Evolutionary conservation across 805 yeast genomes (phyloP).

Genomic region (Cyberlindnera suaveolens): DNA sequence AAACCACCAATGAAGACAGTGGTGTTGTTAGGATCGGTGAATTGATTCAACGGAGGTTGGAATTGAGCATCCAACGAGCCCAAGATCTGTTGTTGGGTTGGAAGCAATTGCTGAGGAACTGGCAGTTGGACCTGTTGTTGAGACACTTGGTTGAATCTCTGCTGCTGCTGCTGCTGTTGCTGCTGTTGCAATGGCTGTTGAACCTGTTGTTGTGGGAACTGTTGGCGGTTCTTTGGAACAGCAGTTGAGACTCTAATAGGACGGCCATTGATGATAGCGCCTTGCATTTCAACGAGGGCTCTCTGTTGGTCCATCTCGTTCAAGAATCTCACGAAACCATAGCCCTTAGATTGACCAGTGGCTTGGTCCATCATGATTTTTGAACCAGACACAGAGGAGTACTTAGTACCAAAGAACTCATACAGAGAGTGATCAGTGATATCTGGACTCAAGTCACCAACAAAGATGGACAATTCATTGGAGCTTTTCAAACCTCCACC

Average conservation of each 20-base stretch:
- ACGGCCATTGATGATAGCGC: conserved; percentile 60
- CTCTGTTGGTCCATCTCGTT: conserved; percentile 61
- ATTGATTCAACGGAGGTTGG: conserved; percentile 53
- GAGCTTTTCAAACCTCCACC: conserved; percentile 30
- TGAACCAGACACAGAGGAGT: conserved; percentile 68
- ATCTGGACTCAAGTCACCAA: conserved; percentile 76
- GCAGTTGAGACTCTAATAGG: conserved; percentile 76
- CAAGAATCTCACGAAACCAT: conserved; percentile 81
- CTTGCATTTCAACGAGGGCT: conserved; percentile 79
- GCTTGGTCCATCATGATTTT: conserved; percentile 71
- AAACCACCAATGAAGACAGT: conserved; percentile 68
- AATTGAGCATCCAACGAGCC: conserved; percentile 29
- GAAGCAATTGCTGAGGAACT: conserved; percentile 4
- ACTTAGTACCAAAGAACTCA: conserved; percentile 61
- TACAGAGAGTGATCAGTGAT: conserved; percentile 61
- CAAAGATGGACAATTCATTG: conserved; percentile 64
- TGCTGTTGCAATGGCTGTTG: conserved; percentile 5
- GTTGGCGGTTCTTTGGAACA: conserved; percentile 40
- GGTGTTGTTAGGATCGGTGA: conserved; percentile 77
- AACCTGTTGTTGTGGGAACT: conserved; percentile 10
- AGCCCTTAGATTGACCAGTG: conserved; percentile 72
- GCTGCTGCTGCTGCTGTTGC: conserved; percentile 19
- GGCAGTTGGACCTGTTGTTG: conserved; percentile 10
- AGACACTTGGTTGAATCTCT: conserved; percentile 1
- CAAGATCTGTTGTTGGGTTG: conserved; percentile 21